phyloP scores from a whole-genome alignment of 2,329 filamentous ascomycete genomes.

The Claviceps sorghi region DNA sequence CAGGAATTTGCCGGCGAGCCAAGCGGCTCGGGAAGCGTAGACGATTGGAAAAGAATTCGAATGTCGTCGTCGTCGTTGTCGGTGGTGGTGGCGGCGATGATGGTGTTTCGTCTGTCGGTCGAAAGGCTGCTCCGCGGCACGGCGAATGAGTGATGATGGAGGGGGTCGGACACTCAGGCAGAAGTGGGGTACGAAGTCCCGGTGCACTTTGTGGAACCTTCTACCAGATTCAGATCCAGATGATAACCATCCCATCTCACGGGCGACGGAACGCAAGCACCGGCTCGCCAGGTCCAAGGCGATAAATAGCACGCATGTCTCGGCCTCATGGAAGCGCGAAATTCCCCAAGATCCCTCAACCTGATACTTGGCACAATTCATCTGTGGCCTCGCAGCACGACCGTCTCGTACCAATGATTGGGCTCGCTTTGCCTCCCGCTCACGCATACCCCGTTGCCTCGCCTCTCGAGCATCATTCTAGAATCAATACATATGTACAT shows the following conservation, averaged over 20 bases:
- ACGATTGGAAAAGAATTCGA: not conserved
- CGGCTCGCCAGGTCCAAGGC: too few species aligned
- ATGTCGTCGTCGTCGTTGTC: not conserved
- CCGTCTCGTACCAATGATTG: too few species aligned
- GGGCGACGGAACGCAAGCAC: not conserved
- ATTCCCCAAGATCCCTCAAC: too few species aligned
- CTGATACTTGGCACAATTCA: too few species aligned
- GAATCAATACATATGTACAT: too few species aligned
- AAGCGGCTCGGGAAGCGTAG: not conserved
- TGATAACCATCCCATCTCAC: not conserved
- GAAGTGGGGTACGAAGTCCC: not conserved
- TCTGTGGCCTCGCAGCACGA: too few species aligned
- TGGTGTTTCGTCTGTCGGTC: not conserved
- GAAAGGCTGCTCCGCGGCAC: not conserved
- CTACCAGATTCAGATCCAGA: not conserved
- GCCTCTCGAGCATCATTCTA: too few species aligned
- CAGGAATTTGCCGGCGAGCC: too few species aligned
- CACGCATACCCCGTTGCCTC: too few species aligned
- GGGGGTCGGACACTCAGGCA: not conserved
- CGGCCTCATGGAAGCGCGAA: too few species aligned
- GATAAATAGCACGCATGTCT: too few species aligned
- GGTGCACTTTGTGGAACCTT: slow-evolving; percentile 5
- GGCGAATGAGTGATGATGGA: not conserved
- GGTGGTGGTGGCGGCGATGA: not conserved
- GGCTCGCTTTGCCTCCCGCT: too few species aligned